phyloP scores from a whole-genome alignment of 2,329 filamentous ascomycete genomes.

The Cladosporium sp. region DNA sequence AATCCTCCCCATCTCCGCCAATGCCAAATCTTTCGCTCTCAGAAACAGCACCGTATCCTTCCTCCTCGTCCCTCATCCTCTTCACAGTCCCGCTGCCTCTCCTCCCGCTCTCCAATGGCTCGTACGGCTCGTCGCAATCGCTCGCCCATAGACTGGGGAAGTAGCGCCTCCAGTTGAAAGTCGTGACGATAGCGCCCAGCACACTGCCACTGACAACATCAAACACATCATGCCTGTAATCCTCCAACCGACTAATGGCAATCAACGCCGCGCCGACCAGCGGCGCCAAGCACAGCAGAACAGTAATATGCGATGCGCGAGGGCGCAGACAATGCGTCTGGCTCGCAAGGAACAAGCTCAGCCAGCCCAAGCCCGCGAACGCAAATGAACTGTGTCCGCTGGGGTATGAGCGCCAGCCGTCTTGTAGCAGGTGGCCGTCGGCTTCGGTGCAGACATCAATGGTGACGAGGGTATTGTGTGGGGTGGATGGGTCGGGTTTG shows the following conservation, averaged over 20 bases:
- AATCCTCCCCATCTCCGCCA: constrained; percentile 23
- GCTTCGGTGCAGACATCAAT: constrained; percentile 73
- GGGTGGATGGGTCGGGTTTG: constrained; percentile 64
- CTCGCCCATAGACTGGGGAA: constrained; percentile 56
- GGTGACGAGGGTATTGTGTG: constrained; percentile 58
- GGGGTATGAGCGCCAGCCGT: constrained; percentile 83
- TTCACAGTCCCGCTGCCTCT: background rate
- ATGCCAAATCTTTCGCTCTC: constrained; percentile 19
- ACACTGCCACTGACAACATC: constrained; percentile 61
- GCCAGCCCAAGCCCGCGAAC: constrained; percentile 76
- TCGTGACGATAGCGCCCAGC: constrained; percentile 57
- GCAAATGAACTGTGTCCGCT: constrained; percentile 78
- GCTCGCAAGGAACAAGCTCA: constrained; percentile 59
- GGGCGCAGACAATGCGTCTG: constrained; percentile 63
- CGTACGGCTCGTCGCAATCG: constrained; percentile 56
- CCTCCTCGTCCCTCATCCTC: constrained; percentile 15
- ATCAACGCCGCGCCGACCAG: constrained; percentile 61
- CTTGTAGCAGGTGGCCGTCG: constrained; percentile 69
- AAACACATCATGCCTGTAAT: constrained; percentile 66
- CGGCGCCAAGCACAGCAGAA: constrained; percentile 58
- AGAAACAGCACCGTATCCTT: constrained; percentile 20
- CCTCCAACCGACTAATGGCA: constrained; percentile 62
- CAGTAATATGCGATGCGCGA: constrained; percentile 57
- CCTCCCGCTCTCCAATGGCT: constrained; percentile 35
- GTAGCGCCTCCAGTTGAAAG: constrained; percentile 62